A percentile compares a stretch with the other conserved stretches of the same genome.
Conservation (phyloP, 192 early-diverging fungal species). For the Gamsiella multidivaricata region DNA sequence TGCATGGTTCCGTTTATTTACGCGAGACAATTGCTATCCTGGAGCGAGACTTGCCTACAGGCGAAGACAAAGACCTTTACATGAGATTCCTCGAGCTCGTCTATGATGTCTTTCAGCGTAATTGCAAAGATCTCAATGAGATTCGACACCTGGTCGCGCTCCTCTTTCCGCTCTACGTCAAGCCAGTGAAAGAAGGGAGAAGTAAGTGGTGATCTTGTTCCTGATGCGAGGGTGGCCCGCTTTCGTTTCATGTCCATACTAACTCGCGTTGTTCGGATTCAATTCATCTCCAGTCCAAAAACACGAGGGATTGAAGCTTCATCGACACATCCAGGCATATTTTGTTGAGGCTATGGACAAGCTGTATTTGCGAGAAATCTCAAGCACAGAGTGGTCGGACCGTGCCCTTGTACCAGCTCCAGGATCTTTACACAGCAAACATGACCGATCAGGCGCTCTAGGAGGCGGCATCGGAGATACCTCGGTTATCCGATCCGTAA, state of each 20-base stretch:
- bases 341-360: constrained; percentile 86
- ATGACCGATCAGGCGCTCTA: neutral
- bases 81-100: constrained; percentile 80
- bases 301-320: constrained; percentile 78
- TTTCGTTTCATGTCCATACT: too few species aligned
- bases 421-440: constrained; percentile 7
- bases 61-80: constrained; percentile 75
- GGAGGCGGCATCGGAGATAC: neutral
- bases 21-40: constrained; percentile 77
- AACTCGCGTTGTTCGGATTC: too few species aligned
- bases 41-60: constrained; percentile 69
- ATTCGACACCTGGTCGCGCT: constrained; percentile 83
- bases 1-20: neutral
- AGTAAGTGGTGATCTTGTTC: constrained; percentile 54
- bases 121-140: constrained; percentile 89
- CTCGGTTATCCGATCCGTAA: neutral
- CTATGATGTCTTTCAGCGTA: constrained; percentile 83
- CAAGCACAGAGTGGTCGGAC: constrained; percentile 82
- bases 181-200: constrained; percentile 81
- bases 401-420: constrained; percentile 44
- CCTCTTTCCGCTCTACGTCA: constrained; percentile 88
- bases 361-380: constrained; percentile 92
- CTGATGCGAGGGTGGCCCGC: neutral
- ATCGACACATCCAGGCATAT: constrained; percentile 80
- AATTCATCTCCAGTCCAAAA: constrained; percentile 56